Evolutionary conservation across 2,329 filamentous ascomycete species (phyloP).

Genomic region (Zalaria sp.): DNA sequence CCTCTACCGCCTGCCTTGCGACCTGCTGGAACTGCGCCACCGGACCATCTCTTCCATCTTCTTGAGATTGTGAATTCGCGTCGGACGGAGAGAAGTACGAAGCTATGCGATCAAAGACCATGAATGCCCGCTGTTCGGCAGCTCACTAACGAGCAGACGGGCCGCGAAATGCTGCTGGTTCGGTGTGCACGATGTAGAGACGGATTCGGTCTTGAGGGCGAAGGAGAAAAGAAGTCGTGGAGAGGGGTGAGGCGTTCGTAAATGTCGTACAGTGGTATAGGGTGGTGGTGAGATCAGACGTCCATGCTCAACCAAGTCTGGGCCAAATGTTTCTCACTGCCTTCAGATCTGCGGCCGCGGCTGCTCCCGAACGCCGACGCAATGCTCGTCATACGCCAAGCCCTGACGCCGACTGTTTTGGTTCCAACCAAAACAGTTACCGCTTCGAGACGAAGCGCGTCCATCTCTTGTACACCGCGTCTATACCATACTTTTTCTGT

Average conservation of each 20-base stretch:
- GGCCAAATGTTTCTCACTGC: too few relatives aligned
- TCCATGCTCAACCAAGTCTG: too few relatives aligned
- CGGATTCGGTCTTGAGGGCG: conserved; percentile 3
- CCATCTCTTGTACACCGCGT: background rate
- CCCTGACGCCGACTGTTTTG: background rate
- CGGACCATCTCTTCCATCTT: conserved; percentile 2
- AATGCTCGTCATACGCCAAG: too few relatives aligned
- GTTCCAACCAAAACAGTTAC: background rate
- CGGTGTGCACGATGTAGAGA: background rate
- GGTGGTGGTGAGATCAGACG: too few relatives aligned
- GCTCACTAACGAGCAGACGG: background rate
- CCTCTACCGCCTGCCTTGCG: background rate
- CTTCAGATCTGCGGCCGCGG: too few relatives aligned
- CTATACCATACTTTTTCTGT: background rate
- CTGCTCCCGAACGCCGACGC: too few relatives aligned
- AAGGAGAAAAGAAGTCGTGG: background rate
- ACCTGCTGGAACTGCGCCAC: conserved; percentile 1
- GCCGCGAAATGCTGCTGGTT: background rate
- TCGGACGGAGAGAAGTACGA: conserved; percentile 27
- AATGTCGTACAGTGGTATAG: too few relatives aligned
- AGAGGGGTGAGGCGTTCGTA: too few relatives aligned
- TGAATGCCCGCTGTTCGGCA: conserved; percentile 16
- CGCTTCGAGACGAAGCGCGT: conserved; percentile 1
- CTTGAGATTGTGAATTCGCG: conserved; percentile 7
- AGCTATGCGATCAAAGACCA: conserved; percentile 36